phyloP scores from a whole-genome alignment of 1,139 yeast species.

The Yamadazyma songkhlaensis region DNA sequence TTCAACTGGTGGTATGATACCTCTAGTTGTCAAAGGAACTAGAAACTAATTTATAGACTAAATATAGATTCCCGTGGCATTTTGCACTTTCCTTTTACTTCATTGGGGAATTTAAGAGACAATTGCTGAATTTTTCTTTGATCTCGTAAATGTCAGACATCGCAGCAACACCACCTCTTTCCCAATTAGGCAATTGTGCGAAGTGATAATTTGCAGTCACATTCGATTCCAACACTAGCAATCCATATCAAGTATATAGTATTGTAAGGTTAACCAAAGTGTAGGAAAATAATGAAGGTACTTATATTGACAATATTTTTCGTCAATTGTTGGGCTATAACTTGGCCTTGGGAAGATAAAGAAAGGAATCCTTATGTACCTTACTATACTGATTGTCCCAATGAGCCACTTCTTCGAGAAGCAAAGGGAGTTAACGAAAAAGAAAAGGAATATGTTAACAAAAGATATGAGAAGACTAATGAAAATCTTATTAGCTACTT shows the following conservation, averaged over 20 bases:
- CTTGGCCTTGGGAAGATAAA: slow-evolving; percentile 18
- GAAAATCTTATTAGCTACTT: slow-evolving; percentile 30
- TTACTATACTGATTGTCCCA: slow-evolving; percentile 25
- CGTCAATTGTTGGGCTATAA: slow-evolving; percentile 5
- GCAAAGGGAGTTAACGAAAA: slow-evolving; percentile 24
- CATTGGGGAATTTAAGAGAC: too few species aligned
- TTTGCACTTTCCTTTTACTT: too few species aligned
- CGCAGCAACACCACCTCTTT: not conserved
- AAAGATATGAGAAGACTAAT: slow-evolving; percentile 31
- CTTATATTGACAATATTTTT: too few species aligned
- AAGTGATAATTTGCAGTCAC: too few species aligned
- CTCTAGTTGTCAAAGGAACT: slow-evolving; percentile 49
- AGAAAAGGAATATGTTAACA: slow-evolving; percentile 28
- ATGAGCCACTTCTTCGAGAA: slow-evolving; percentile 20
- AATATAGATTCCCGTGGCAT: too few species aligned
- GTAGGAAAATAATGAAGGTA: too few species aligned
- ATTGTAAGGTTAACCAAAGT: too few species aligned
- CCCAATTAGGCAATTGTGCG: not conserved
- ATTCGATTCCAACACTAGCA: too few species aligned
- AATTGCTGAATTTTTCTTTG: too few species aligned
- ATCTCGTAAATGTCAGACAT: not conserved
- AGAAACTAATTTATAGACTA: slow-evolving; percentile 8
- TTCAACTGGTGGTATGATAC: slow-evolving; percentile 58
- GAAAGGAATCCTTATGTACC: slow-evolving; percentile 27
- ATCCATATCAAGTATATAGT: too few species aligned